These are phyloP conservation scores for Amylocarpus encephaloides DNA, from an alignment of 2,329 filamentous ascomycete species.

Conservation along the genomic window DNA sequence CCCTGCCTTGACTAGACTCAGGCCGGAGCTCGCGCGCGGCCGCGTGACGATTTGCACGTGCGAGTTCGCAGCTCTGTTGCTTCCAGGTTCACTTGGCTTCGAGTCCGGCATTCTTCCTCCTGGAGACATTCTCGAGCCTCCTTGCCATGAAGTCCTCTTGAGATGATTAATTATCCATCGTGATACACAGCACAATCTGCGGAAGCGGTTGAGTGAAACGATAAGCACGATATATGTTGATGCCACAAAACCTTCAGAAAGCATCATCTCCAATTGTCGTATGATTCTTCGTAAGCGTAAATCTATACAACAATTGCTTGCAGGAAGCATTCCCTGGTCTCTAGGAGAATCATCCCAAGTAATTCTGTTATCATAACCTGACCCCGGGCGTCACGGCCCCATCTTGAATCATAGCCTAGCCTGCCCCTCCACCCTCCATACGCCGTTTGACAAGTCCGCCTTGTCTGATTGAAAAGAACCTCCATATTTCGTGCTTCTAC, in stretches of 20 bases:
- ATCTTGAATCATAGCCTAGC: not conserved
- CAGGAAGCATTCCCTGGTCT: constrained; percentile 8
- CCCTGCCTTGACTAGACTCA: not conserved
- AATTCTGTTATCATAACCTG: constrained; percentile 16
- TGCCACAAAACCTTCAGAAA: no score
- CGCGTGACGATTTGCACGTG: not conserved
- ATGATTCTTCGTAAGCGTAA: constrained; percentile 4
- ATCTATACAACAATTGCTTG: constrained; percentile 19
- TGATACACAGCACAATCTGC: not conserved
- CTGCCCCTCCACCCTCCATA: not conserved
- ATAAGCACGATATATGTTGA: no score
- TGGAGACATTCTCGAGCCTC: not conserved
- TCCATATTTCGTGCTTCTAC: constrained; percentile 4
- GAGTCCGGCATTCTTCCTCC: no score
- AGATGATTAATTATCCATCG: no score
- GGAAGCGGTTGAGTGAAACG: not conserved
- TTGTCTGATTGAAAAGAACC: constrained; percentile 2
- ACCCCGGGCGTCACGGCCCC: constrained; percentile 9
- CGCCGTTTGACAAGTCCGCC: not conserved
- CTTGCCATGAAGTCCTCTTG: no score
- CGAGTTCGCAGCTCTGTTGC: not conserved
- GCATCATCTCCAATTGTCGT: not conserved
- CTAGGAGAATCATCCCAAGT: constrained; percentile 21
- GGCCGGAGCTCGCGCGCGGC: not conserved
- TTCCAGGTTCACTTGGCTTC: no score